phyloP scores from a whole-genome alignment of 805 yeast genomes.

The Lipomyces orientalis region DNA sequence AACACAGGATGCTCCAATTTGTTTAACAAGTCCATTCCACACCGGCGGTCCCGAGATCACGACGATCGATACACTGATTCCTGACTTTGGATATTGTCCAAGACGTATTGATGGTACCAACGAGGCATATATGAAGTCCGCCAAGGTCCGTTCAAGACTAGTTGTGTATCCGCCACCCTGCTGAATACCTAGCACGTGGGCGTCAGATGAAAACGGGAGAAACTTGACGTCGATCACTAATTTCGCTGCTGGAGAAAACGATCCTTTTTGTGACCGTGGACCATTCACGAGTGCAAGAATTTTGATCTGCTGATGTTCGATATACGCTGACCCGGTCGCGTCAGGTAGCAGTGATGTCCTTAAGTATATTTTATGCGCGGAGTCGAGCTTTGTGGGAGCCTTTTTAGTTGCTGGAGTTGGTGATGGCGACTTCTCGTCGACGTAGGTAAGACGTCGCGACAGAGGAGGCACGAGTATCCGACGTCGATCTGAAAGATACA shows the following conservation, averaged over 20 bases:
- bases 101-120: slow-evolving; percentile 61
- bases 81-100: slow-evolving; percentile 85
- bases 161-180: slow-evolving; percentile 41
- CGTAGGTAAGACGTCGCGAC: slow-evolving; percentile 27
- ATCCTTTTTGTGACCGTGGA: slow-evolving; percentile 82
- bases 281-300: slow-evolving; percentile 80
- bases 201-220: slow-evolving; percentile 56
- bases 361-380: slow-evolving; percentile 51
- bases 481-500: slow-evolving; percentile 40
- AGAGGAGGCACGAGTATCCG: slow-evolving; percentile 34
- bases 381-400: background rate
- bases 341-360: slow-evolving; percentile 68
- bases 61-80: slow-evolving; percentile 77
- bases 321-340: slow-evolving; percentile 81
- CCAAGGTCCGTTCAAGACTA: slow-evolving; percentile 48
- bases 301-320: slow-evolving; percentile 67
- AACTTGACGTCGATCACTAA: slow-evolving; percentile 65
- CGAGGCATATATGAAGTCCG: slow-evolving; percentile 58
- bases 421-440: background rate
- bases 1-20: slow-evolving; percentile 49
- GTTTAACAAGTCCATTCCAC: slow-evolving; percentile 42
- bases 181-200: slow-evolving; percentile 37
- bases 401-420: background rate
- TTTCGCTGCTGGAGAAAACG: slow-evolving; percentile 69
- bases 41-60: slow-evolving; percentile 58